Evolutionary conservation across 164 flowering plant species (phyloP).

Genomic region (Echeveria elegans): DNA sequence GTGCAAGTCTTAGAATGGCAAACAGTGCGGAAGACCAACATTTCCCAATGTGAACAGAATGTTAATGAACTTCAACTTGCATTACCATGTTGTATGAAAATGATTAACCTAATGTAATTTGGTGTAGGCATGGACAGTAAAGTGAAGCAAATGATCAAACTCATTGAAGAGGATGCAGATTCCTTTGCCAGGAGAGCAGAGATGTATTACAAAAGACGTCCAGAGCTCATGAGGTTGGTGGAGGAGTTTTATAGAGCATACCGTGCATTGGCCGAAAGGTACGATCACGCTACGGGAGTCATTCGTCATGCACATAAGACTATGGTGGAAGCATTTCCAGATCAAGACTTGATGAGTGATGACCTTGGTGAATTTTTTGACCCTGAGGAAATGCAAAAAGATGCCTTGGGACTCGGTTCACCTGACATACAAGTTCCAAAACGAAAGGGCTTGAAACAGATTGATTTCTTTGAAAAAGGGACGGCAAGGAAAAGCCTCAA

Average conservation of each 20-base stretch:
- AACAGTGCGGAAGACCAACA: too few species aligned
- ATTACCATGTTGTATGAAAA: too few species aligned
- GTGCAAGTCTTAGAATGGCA: background rate
- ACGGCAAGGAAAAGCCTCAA: conserved; percentile 43
- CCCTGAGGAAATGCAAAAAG: conserved; percentile 30
- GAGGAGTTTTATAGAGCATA: conserved; percentile 71
- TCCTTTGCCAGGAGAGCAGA: conserved; percentile 78
- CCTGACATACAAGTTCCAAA: conserved; percentile 21
- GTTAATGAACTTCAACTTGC: too few species aligned
- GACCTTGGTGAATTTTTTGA: conserved; percentile 28
- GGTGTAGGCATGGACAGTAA: conserved; percentile 53
- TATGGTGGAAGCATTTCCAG: conserved; percentile 62
- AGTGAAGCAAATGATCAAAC: conserved; percentile 61
- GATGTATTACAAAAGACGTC: conserved; percentile 70
- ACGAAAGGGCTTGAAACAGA: conserved; percentile 37
- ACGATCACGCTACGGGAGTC: conserved; percentile 69
- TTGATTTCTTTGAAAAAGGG: conserved; percentile 25
- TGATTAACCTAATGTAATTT: background rate
- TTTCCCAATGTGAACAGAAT: too few species aligned
- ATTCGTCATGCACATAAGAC: conserved; percentile 59
- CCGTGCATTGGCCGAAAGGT: conserved; percentile 69
- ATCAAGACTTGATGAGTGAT: conserved; percentile 34
- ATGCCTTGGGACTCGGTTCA: conserved; percentile 23
- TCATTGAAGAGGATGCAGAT: conserved; percentile 67
- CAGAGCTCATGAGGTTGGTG: conserved; percentile 66